Evolutionary conservation across 2,329 filamentous ascomycete genomes (phyloP).

Genomic region (Sphaceloma murrayae): DNA sequence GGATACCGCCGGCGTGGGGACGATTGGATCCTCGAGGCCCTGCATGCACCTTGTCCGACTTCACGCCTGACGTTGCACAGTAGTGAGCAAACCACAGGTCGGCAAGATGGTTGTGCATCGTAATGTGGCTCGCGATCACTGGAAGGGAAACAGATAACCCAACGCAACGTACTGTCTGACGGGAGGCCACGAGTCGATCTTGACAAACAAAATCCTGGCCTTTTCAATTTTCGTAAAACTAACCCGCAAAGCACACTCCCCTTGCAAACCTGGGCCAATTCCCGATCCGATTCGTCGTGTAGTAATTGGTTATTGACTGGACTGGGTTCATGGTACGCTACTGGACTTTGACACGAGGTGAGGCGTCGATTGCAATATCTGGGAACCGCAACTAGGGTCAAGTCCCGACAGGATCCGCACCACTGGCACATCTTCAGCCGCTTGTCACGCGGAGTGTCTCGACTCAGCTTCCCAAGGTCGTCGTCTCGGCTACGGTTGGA

Average conservation of each 20-base stretch:
- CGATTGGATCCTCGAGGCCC: too few species aligned
- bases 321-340: slow-evolving; percentile 4
- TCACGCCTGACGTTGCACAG: too few species aligned
- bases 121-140: too few species aligned
- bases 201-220: background rate
- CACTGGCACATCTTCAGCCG: slow-evolving; percentile 4
- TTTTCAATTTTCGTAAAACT: too few species aligned
- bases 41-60: too few species aligned
- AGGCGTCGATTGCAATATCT: slow-evolving; percentile 14
- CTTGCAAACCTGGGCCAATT: slow-evolving; percentile 9
- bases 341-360: slow-evolving; percentile 11
- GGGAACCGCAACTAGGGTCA: slow-evolving; percentile 11
- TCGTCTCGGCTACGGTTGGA: background rate
- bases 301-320: background rate
- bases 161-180: background rate
- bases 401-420: slow-evolving; percentile 13
- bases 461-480: background rate
- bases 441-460: slow-evolving; percentile 8
- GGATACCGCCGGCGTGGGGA: too few species aligned
- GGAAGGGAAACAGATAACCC: too few species aligned
- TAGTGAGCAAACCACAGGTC: too few species aligned
- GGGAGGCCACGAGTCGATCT: background rate
- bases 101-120: too few species aligned
- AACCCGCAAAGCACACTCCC: too few species aligned
- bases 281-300: slow-evolving; percentile 10